Evolutionary conservation across 306 rosid species (phyloP), one percentile per base, ranked within the genome.

Genomic region (Malus fusca): DNA sequence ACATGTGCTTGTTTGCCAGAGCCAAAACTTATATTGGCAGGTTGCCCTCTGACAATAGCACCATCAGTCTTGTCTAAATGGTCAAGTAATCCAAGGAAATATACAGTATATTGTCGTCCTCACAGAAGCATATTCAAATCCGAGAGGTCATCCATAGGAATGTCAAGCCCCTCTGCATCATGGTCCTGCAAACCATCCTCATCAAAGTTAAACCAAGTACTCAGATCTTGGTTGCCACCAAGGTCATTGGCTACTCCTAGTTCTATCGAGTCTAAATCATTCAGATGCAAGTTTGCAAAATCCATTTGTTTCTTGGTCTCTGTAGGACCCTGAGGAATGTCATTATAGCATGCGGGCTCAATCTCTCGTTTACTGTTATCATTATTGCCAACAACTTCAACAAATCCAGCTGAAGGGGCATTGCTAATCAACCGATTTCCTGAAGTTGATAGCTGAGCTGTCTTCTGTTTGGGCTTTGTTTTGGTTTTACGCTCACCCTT

Each of bases 131-230:
- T 82, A 76, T 70, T 77, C 85, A 92, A 77, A 19, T 83, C 91
- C 60, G 92, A 86, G 74, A 94, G 89, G 78, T 94, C 98, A 72
- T 91, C 98, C 98, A 91, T 88, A 59, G 97, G 98, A 82, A 91
- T 90, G 68, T 85, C 94, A 23, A 88, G 87, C 84, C 96, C 97
- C 58, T 77, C 73, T 1, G 76, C 69, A 78, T 87, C 91, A 72
- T 79, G 76, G 33, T 86, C 98, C 80, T 87, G 90, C 65, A 88
- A 78, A 55, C 80, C 88, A 42, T 87, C 97, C 21, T 84, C 92
- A 48, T 88, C 96, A 78, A 90, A 76, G 84, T 87, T 86, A 78
- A 87, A 80, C 94, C 92, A 94, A 61, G 86, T 81, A 77, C 78
- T 87, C 65, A 91, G 82, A 78, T 93, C 98, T 40, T 86, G 91